Evolutionary conservation across 2,329 filamentous ascomycete species (phyloP), one percentile per base, ranked within the genome.

Genomic region (Leptosphaerulina australis): DNA sequence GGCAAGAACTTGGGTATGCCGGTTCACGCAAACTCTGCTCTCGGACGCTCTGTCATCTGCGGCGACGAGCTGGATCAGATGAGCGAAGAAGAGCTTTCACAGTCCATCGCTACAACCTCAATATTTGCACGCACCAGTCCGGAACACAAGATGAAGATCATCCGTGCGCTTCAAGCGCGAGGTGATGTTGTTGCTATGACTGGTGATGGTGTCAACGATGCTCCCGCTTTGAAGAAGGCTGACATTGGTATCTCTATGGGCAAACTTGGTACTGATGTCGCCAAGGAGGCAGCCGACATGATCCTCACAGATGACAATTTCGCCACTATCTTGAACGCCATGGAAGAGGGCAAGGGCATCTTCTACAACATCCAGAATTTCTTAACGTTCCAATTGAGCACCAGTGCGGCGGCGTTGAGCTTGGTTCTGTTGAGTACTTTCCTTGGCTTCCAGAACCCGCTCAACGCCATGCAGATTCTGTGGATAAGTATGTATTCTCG

Each of bases 321-420:
- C 71, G 90, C 88, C 0, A 94, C 90, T 4, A 99, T 99, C 56
- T 81, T 99, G 9, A 89, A 87, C 52, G 94, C 94, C 22, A 99
- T 99, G 55, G 94, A 99, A 73, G 94, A 99, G 77, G 95, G 94
- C 74, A 99, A 99, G 74, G 94, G 92, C 46, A 99, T 99, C 62
- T 99, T 99, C 76, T 96, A 94, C 82, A 99, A 99, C 73, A 97
- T 99, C 60, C 94, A 99, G 70, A 99, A 99, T 74, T 99, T 99
- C 76, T 82, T 99, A 57, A 97, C 94, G 0, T 99, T 99, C 76
- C 95, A 99, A 77, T 83, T 99, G 50, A 97, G 92, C 74, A 99
- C 94, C 37, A 97, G 91, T 70, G 94, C 95, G 15, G 94, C 95
- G 45, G 91, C 94, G 54, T 79, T 99, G 60, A 91, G 89, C 50